Base-by-base conservation (phyloP, 1,284 basidiomycete species). In the Apiotrichum sp. region DNA sequence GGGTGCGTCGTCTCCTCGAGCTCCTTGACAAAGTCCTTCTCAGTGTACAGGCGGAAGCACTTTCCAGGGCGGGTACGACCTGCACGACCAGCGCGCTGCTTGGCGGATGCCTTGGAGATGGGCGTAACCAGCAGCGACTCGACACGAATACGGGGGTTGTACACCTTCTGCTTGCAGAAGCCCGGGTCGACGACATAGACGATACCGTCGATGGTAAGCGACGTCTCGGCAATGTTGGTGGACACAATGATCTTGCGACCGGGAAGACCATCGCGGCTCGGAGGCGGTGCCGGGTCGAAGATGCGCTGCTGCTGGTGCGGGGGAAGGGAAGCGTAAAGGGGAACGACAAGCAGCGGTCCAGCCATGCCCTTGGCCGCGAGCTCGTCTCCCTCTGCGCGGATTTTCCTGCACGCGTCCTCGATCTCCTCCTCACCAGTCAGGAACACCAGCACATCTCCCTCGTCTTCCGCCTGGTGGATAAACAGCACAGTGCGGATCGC, bases 131-230 rank as follows among this genome's bases (percentile, higher is more conserved):
- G 80, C 54, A 98, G 79, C 55, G 87, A 91, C 78, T 99, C 95
- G 44, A 98, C 93, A 62, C 96, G 85, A 65, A 98, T 96, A 35
- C 93, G 84, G 0, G 93, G 93, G 73, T 96, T 96, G 79, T 97
- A 97, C 52, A 97, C 89, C 72, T 93, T 98, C 77, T 97, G 90
- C 77, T 97, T 95, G 66, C 89, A 92, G 79, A 96, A 95, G 0
- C 95, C 95, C 0, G 96, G 93, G 73, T 98, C 95, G 45, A 98
- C 92, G 56, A 98, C 95, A 70, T 98, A 99, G 11, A 98, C 93
- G 69, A 99, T 98, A 31, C 95, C 96, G 66, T 98, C 95, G 60
- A 99, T 98, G 1, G 95, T 99, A 39, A 98, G 78, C 9, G 92
- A 96, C 0, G 96, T 98, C 77, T 98, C 95, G 7, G 96, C 96